Percentiles rank a stretch among this genome's conserved stretches.
phyloP scores from a whole-genome alignment of 1,139 yeast genomes.

The Citeromyces hawaiiensis region DNA sequence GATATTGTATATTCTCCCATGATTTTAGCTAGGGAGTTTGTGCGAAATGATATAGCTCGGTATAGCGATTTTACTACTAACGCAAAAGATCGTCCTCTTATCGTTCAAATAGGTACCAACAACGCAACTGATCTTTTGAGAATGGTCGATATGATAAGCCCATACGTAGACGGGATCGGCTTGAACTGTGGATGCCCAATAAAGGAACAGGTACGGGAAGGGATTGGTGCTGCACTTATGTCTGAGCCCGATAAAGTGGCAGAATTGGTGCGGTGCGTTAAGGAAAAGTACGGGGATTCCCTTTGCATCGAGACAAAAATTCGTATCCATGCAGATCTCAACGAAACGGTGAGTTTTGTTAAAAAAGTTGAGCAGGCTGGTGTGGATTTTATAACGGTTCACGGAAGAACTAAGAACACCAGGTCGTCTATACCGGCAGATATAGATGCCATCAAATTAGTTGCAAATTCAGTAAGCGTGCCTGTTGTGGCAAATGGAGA shows the following conservation, averaged over 20 bases:
- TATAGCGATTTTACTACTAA: conserved; percentile 78
- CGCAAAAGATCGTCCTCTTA: conserved; percentile 48
- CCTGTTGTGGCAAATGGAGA: conserved; percentile 97
- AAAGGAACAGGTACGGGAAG: conserved; percentile 87
- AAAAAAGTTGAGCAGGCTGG: conserved; percentile 71
- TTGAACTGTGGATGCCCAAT: conserved; percentile 97
- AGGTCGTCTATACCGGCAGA: conserved; percentile 77
- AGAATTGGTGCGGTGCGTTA: conserved; percentile 74
- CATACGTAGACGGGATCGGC: conserved; percentile 88
- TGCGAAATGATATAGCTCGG: conserved; percentile 71
- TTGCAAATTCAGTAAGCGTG: conserved; percentile 45
- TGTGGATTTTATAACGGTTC: conserved; percentile 87
- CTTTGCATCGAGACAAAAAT: conserved; percentile 84
- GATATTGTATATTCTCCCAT: conserved; percentile 92
- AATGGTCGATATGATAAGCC: conserved; percentile 81
- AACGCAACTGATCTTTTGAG: conserved; percentile 74
- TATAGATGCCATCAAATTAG: conserved; percentile 61
- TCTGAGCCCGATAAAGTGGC: conserved; percentile 70
- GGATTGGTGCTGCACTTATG: conserved; percentile 95
- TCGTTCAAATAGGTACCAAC: conserved; percentile 87
- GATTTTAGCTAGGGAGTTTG: conserved; percentile 93
- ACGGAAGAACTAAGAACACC: conserved; percentile 80
- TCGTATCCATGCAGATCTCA: conserved; percentile 65
- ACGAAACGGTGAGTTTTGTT: conserved; percentile 65
- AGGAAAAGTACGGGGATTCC: conserved; percentile 51